phyloP scores from a whole-genome alignment of 78 protist genomes.

The Protostelium mycophagum region DNA sequence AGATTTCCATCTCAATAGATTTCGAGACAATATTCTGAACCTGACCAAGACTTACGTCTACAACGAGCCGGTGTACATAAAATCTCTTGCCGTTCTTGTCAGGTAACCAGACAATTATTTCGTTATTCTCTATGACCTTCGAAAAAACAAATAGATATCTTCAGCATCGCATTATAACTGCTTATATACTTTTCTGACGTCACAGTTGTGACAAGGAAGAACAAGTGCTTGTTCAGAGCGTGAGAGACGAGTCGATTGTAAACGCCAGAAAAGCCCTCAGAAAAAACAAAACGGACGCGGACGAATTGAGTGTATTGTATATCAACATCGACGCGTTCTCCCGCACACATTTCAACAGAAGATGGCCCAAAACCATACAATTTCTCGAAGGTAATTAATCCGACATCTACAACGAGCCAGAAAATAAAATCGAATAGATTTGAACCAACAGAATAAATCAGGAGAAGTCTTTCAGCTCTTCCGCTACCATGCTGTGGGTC shows the following conservation, averaged over 20 bases:
- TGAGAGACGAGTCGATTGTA: background rate
- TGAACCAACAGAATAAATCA: background rate
- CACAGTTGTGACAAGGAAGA: background rate
- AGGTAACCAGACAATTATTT: too few species aligned
- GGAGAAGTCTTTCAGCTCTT: conserved; percentile 32
- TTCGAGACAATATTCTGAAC: background rate
- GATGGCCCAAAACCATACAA: conserved; percentile 23
- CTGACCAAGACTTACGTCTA: background rate
- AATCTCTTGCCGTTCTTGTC: background rate
- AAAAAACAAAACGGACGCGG: background rate
- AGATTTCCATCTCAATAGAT: background rate
- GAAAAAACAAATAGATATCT: background rate
- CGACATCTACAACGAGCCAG: too few species aligned
- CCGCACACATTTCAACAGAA: conserved; percentile 31
- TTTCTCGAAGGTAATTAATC: conserved; percentile 10
- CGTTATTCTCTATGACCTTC: background rate
- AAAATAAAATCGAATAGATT: background rate
- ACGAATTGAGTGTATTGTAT: conserved; percentile 18
- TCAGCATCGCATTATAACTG: too few species aligned
- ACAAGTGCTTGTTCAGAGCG: background rate
- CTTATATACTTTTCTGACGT: too few species aligned
- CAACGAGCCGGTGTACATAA: background rate
- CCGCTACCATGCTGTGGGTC: conserved; percentile 35
- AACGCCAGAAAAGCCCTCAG: background rate
- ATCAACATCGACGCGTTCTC: conserved; percentile 40